These are phyloP conservation scores for Daldinia caldariorum DNA, from an alignment of 495 filamentous ascomycete species.

Conservation along the genomic window DNA sequence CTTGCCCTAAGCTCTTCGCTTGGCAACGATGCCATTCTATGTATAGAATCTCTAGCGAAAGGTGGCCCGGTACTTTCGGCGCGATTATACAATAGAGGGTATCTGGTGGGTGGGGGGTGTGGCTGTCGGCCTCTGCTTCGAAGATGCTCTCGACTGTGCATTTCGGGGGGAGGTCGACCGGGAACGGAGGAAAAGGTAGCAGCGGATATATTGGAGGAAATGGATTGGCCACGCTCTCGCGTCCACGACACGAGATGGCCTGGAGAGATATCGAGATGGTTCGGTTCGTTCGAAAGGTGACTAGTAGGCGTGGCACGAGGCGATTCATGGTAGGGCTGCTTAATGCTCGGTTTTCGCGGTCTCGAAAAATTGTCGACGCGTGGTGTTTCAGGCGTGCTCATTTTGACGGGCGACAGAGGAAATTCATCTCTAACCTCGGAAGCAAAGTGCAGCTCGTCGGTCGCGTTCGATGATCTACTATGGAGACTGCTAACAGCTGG, in stretches of 20 bases:
- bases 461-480: conserved; percentile 38
- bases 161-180: conserved; percentile 46
- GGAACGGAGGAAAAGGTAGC: conserved; percentile 55
- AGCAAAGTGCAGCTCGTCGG: conserved; percentile 39
- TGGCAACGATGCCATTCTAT: conserved; percentile 54
- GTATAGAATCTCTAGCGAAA: conserved; percentile 52
- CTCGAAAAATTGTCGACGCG: conserved; percentile 64
- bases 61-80: conserved; percentile 43
- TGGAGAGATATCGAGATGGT: conserved; percentile 46
- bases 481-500: conserved; percentile 30
- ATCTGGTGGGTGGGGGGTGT: conserved; percentile 34
- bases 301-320: conserved; percentile 46
- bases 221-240: conserved; percentile 54
- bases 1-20: conserved; percentile 72
- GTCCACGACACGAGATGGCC: conserved; percentile 49
- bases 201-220: conserved; percentile 59
- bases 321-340: conserved; percentile 52
- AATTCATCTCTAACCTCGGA: conserved; percentile 47
- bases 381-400: conserved; percentile 43
- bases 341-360: conserved; percentile 59
- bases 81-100: conserved; percentile 42
- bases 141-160: conserved; percentile 32
- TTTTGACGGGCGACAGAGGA: conserved; percentile 36
- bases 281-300: conserved; percentile 44
- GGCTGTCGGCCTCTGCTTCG: conserved; percentile 42